A percentile compares a stretch with the other conserved stretches of the same genome.
These are phyloP conservation scores for Sporothrix curviconia DNA, from an alignment of 2,329 filamentous ascomycete species.

Conservation along the genomic window DNA sequence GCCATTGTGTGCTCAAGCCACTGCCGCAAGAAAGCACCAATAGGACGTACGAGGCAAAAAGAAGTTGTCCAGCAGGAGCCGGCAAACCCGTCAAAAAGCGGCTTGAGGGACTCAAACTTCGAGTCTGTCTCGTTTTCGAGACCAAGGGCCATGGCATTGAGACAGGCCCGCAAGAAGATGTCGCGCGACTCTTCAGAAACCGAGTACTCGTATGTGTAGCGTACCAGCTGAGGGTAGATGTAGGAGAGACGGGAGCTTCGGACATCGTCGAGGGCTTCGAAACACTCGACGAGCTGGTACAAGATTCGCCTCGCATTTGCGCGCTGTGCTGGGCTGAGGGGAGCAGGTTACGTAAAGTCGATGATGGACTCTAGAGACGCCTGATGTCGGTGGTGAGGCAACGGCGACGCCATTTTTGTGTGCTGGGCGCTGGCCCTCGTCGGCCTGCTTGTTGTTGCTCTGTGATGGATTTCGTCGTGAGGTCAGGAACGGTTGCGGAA, in stretches of 20 bases:
- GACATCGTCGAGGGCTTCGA: conserved; percentile 14
- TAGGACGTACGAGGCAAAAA: conserved; percentile 22
- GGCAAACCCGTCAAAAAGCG: conserved; percentile 21
- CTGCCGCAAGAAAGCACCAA: too few relatives aligned
- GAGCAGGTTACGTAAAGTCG: conserved; percentile 7
- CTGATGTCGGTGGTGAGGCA: conserved; percentile 22
- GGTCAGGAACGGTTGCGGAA: too few relatives aligned
- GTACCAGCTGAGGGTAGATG: conserved; percentile 22
- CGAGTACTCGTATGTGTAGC: conserved; percentile 25
- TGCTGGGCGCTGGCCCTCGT: too few relatives aligned
- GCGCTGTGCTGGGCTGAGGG: conserved; percentile 17
- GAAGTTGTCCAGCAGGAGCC: conserved; percentile 24
- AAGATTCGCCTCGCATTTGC: conserved; percentile 17
- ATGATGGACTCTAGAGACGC: conserved; percentile 20
- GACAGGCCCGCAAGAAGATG: conserved; percentile 24
- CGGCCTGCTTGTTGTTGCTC: too few relatives aligned
- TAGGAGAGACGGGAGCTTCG: conserved; percentile 5
- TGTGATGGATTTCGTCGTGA: too few relatives aligned
- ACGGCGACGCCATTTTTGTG: too few relatives aligned
- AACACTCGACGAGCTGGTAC: conserved; percentile 19
- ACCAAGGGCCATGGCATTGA: conserved; percentile 19
- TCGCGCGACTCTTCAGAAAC: conserved; percentile 22
- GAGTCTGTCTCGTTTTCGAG: conserved; percentile 13
- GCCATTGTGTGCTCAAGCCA: too few relatives aligned
- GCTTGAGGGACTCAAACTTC: conserved; percentile 17